Evolutionary conservation across 495 filamentous ascomycete genomes (phyloP).

Genomic region (Annulohypoxylon nitens): DNA sequence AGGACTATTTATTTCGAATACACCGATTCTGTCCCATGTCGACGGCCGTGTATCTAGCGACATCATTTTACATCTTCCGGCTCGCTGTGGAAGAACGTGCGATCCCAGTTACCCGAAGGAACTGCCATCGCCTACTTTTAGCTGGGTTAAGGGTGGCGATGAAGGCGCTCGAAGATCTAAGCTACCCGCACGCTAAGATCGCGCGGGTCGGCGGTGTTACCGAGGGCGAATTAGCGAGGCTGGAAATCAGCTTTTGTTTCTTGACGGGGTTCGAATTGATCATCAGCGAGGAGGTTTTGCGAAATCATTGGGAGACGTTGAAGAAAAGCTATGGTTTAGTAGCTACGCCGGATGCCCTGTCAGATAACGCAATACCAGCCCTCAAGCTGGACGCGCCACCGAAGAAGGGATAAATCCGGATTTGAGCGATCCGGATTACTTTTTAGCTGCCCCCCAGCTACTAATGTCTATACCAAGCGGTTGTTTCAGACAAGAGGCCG

Average conservation of each 20-base stretch:
- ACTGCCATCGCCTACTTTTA: conserved; percentile 88
- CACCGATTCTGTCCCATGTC: conserved; percentile 95
- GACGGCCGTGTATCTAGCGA: conserved; percentile 94
- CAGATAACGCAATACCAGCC: conserved; percentile 28
- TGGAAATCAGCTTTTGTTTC: conserved; percentile 95
- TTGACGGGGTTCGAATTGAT: conserved; percentile 83
- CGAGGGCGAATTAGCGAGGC: conserved; percentile 77
- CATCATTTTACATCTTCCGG: conserved; percentile 88
- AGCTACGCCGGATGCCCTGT: conserved; percentile 12
- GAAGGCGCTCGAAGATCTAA: conserved; percentile 92
- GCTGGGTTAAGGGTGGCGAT: conserved; percentile 87
- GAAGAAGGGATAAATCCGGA: conserved; percentile 13
- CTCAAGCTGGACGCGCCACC: conserved; percentile 29
- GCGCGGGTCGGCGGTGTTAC: conserved; percentile 91
- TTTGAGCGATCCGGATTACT: conserved; percentile 4
- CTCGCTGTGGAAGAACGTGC: conserved; percentile 80
- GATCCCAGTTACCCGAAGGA: conserved; percentile 81
- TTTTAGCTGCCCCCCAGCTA: background rate
- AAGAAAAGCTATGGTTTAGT: conserved; percentile 52
- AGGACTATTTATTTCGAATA: conserved; percentile 87
- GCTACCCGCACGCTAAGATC: conserved; percentile 84
- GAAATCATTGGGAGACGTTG: conserved; percentile 65
- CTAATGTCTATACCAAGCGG: background rate
- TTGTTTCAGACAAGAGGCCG: background rate
- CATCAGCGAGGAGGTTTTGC: conserved; percentile 73